These are phyloP conservation scores for Neonectria hederae DNA, from an alignment of 2,329 filamentous ascomycete species.

Conservation along the genomic window DNA sequence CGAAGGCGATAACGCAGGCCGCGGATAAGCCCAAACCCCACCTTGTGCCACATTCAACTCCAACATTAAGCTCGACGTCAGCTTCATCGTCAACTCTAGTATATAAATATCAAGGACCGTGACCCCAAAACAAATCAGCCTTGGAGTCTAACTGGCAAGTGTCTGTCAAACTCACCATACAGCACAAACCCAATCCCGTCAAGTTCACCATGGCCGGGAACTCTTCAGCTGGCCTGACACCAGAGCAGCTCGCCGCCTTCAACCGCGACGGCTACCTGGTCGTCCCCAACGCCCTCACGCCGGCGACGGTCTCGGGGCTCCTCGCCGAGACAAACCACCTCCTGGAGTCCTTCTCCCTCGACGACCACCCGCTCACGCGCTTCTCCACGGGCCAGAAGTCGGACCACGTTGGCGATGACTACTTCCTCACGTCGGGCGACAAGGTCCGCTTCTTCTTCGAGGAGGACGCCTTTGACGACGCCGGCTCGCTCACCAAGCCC, in stretches of 20 bases:
- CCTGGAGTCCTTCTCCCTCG: constrained; percentile 79
- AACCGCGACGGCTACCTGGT: constrained; percentile 88
- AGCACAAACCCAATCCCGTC: not conserved
- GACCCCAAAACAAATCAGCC: not conserved
- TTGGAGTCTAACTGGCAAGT: not conserved
- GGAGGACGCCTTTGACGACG: constrained; percentile 82
- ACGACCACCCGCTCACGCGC: constrained; percentile 88
- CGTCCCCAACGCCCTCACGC: constrained; percentile 78
- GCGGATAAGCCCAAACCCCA: constrained; percentile 35
- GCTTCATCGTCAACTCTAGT: constrained; percentile 13
- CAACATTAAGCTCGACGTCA: constrained; percentile 18
- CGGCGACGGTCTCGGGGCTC: constrained; percentile 71
- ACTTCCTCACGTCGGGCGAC: constrained; percentile 90
- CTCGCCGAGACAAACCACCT: constrained; percentile 79
- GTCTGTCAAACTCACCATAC: not conserved
- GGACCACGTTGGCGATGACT: constrained; percentile 90
- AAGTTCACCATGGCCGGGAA: constrained; percentile 28
- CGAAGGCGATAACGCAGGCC: constrained; percentile 28
- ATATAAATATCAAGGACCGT: not conserved
- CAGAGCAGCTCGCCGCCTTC: constrained; percentile 77
- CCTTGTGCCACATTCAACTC: constrained; percentile 28
- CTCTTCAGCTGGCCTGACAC: constrained; percentile 66
- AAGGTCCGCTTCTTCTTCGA: constrained; percentile 98
- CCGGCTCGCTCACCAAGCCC: constrained; percentile 75
- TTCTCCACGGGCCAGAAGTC: constrained; percentile 84